phyloP scores from a whole-genome alignment of 106 monocot species.

The Phalaenopsis equestris region DNA sequence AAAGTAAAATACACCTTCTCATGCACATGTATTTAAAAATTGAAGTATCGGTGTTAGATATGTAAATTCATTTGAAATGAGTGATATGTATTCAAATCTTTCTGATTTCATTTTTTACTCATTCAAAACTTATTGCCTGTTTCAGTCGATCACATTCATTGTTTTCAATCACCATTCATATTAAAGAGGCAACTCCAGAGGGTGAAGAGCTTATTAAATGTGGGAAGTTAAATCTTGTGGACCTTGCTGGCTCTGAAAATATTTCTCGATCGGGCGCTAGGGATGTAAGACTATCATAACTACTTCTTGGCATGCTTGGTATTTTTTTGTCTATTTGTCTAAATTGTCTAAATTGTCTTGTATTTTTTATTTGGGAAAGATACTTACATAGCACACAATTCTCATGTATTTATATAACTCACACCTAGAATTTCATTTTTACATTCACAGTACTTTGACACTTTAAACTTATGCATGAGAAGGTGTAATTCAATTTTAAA shows the following conservation, averaged over 20 bases:
- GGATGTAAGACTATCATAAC: slow-evolving; percentile 42
- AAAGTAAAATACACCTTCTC: too few relatives aligned
- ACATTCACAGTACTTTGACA: too few relatives aligned
- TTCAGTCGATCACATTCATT: slow-evolving; percentile 97
- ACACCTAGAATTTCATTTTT: too few relatives aligned
- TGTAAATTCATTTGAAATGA: too few relatives aligned
- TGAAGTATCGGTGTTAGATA: too few relatives aligned
- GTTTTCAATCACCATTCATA: slow-evolving; percentile 98
- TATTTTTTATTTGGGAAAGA: not conserved
- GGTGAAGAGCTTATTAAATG: slow-evolving; percentile 98
- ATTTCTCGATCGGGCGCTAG: slow-evolving; percentile 96
- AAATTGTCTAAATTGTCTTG: not conserved
- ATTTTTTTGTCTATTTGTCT: not conserved
- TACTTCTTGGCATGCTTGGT: not conserved
- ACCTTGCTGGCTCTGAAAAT: slow-evolving; percentile 97
- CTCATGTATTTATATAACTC: too few relatives aligned
- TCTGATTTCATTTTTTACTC: slow-evolving; percentile 1
- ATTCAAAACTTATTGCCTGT: slow-evolving; percentile 8
- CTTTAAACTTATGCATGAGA: too few relatives aligned
- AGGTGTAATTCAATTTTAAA: too few relatives aligned
- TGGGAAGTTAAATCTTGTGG: slow-evolving; percentile 94
- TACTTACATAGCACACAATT: too few relatives aligned
- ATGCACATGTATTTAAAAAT: too few relatives aligned
- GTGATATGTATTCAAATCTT: not conserved
- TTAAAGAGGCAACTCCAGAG: slow-evolving; percentile 99